These are phyloP conservation scores for Aschersonia sp. DNA, from an alignment of 2,329 filamentous ascomycete species.

Conservation along the genomic window DNA sequence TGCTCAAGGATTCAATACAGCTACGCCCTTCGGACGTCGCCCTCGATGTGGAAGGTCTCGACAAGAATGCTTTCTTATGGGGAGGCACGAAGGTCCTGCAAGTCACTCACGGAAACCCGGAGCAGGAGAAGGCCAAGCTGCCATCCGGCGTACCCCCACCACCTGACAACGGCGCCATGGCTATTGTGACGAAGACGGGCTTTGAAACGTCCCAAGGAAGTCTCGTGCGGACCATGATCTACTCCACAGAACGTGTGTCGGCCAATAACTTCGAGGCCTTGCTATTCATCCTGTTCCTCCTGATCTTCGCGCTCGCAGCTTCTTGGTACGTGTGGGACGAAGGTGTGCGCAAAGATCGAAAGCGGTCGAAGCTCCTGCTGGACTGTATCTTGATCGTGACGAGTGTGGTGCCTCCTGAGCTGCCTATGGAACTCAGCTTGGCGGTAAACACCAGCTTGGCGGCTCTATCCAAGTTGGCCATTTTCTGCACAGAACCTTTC, in stretches of 20 bases:
- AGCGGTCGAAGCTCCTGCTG: constrained; percentile 90
- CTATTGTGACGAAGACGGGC: constrained; percentile 89
- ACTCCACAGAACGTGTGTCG: constrained; percentile 96
- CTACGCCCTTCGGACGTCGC: constrained; percentile 67
- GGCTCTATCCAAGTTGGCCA: constrained; percentile 85
- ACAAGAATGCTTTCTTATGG: constrained; percentile 94
- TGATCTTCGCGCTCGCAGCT: constrained; percentile 90
- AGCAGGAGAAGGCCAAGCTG: constrained; percentile 57
- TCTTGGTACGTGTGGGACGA: constrained; percentile 99
- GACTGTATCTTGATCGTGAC: constrained; percentile 97
- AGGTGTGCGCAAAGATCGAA: constrained; percentile 84
- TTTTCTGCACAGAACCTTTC: constrained; percentile 98
- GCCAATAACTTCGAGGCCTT: constrained; percentile 93
- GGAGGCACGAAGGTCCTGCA: constrained; percentile 96
- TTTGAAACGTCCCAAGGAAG: constrained; percentile 98
- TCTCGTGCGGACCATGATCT: constrained; percentile 97
- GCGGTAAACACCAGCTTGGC: constrained; percentile 96
- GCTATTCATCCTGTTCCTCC: constrained; percentile 93
- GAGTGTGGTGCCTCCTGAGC: constrained; percentile 92
- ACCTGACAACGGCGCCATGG: constrained; percentile 87
- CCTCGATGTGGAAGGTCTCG: constrained; percentile 78
- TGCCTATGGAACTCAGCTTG: constrained; percentile 94
- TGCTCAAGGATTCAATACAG: constrained; percentile 91
- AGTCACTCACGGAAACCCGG: constrained; percentile 72
- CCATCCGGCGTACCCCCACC: constrained; percentile 67